phyloP scores from a whole-genome alignment of 345 rosid genomes.

The Linum usitatissimum region DNA sequence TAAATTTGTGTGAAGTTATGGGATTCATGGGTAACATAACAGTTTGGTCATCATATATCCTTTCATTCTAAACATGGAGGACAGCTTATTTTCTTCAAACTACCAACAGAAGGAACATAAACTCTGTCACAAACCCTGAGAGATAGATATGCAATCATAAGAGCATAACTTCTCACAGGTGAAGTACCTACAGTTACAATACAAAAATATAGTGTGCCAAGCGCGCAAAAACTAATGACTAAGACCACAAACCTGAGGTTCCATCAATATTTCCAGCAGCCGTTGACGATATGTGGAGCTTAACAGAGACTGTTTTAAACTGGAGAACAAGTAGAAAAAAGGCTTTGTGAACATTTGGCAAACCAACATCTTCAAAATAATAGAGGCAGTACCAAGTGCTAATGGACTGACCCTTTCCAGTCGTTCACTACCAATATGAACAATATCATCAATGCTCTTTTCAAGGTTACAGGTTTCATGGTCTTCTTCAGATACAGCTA shows the following conservation, averaged over 20 bases:
- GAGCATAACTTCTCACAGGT: background rate
- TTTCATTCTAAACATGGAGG: background rate
- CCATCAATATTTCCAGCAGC: slow-evolving; percentile 28
- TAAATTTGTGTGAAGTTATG: no score
- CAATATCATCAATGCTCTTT: slow-evolving; percentile 59
- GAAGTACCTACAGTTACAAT: background rate
- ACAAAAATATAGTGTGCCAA: background rate
- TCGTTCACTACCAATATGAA: slow-evolving; percentile 46
- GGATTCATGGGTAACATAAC: no score
- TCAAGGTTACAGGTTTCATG: slow-evolving; percentile 35
- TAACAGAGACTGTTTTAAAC: slow-evolving; percentile 48
- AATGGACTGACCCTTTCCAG: slow-evolving; percentile 50
- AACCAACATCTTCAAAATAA: background rate
- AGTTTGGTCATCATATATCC: background rate
- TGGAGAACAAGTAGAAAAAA: slow-evolving; percentile 23
- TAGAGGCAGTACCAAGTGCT: background rate
- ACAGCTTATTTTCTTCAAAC: background rate
- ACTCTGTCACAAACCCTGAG: background rate
- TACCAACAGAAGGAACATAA: background rate
- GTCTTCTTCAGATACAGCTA: slow-evolving; percentile 19
- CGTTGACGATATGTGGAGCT: slow-evolving; percentile 39
- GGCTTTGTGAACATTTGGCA: slow-evolving; percentile 1
- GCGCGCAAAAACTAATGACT: background rate
- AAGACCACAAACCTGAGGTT: slow-evolving; percentile 36
- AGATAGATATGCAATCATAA: background rate